A percentile compares a stretch with the other conserved stretches of the same genome.
Conservation (phyloP, 2,329 filamentous ascomycete genomes). For the Xylaria sp. region DNA sequence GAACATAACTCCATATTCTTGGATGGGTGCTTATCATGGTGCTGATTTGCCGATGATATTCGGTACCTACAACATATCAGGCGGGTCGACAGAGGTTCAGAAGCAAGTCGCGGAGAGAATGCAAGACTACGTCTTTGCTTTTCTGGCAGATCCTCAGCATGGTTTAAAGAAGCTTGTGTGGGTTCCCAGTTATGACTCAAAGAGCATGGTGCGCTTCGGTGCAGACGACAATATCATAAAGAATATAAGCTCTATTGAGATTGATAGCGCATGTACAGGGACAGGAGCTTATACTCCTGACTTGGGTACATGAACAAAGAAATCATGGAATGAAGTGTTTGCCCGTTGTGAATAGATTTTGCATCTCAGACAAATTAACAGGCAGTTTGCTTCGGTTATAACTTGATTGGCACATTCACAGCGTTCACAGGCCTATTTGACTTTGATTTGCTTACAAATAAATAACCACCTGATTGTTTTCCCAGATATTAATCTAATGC, state of each 20-base stretch:
- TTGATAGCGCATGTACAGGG: constrained; percentile 40
- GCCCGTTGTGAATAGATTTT: constrained; percentile 21
- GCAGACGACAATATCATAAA: constrained; percentile 28
- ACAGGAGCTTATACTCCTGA: constrained; percentile 32
- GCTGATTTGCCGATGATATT: constrained; percentile 46
- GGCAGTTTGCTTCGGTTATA: constrained; percentile 13
- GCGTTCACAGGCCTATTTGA: background rate
- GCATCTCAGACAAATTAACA: constrained; percentile 22
- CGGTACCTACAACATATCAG: constrained; percentile 43
- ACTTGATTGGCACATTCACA: background rate
- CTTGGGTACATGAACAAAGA: constrained; percentile 22
- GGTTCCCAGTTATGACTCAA: constrained; percentile 17
- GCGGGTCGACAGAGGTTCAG: constrained; percentile 42
- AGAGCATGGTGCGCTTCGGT: constrained; percentile 37
- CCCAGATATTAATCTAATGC: background rate
- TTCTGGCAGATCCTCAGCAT: constrained; percentile 39
- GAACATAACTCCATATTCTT: constrained; percentile 52
- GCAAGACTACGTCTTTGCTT: constrained; percentile 44
- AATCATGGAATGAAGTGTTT: background rate
- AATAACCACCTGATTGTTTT: background rate
- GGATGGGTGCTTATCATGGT: constrained; percentile 51
- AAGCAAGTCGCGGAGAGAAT: constrained; percentile 40
- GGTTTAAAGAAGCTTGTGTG: constrained; percentile 36
- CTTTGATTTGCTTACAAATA: background rate
- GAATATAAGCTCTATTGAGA: constrained; percentile 40